Conservation (phyloP, 305 asterid genomes). For the Fraxinus greggii region DNA sequence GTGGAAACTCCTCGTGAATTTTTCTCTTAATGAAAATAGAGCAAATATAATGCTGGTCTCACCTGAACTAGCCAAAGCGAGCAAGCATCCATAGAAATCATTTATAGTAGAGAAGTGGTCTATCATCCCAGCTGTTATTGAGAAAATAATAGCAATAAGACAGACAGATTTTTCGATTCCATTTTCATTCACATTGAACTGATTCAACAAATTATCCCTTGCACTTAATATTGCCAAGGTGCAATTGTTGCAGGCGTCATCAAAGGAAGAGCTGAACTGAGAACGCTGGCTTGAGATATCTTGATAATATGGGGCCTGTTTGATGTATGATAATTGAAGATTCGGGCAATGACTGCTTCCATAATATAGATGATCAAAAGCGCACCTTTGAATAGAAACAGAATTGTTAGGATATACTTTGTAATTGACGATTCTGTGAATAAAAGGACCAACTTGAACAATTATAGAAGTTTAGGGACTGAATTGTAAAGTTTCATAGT, state of each 20-base stretch:
- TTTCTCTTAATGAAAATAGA: background rate
- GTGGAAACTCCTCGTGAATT: background rate
- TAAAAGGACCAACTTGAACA: no score
- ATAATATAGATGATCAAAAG: slow-evolving; percentile 37
- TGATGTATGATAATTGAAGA: slow-evolving; percentile 20
- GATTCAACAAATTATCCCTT: slow-evolving; percentile 26
- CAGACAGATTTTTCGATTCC: slow-evolving; percentile 36
- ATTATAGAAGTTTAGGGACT: no score
- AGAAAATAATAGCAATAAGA: slow-evolving; percentile 42
- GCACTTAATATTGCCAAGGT: slow-evolving; percentile 26
- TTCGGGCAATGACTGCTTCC: slow-evolving; percentile 44
- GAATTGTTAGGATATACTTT: no score
- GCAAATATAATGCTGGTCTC: background rate
- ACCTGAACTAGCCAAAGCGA: slow-evolving; percentile 50
- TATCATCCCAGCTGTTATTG: slow-evolving; percentile 38
- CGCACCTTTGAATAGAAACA: slow-evolving; percentile 46
- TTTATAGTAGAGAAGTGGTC: slow-evolving; percentile 27
- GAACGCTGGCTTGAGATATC: slow-evolving; percentile 37
- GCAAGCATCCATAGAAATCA: slow-evolving; percentile 59
- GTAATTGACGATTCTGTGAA: no score
- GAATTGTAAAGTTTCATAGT: no score
- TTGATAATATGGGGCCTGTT: background rate
- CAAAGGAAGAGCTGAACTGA: slow-evolving; percentile 40
- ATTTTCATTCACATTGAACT: background rate
- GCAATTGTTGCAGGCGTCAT: slow-evolving; percentile 48